Percentiles rank a stretch among this genome's conserved stretches.
Evolutionary conservation across 169 alveolate genomes (phyloP).

Genomic region (Eimeria maxima): DNA sequence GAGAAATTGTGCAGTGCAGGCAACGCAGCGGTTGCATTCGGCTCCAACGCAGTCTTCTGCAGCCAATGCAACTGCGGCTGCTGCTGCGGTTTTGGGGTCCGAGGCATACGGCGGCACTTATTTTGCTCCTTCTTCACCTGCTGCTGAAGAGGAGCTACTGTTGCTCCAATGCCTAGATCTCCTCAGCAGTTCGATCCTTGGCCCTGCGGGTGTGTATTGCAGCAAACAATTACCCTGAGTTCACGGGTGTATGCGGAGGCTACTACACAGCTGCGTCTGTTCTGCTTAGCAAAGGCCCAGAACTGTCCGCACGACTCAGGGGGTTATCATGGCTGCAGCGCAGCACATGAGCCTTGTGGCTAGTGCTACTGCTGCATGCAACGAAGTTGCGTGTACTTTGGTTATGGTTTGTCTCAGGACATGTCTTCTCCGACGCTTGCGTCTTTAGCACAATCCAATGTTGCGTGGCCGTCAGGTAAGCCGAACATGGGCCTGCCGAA

Average conservation of each 20-base stretch:
- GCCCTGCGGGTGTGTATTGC: conserved; percentile 58
- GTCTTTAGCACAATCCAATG: conserved; percentile 72
- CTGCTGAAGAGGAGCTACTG: conserved; percentile 68
- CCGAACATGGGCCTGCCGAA: not conserved
- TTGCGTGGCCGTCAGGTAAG: conserved; percentile 75
- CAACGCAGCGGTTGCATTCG: conserved; percentile 68
- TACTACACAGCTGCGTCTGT: not conserved
- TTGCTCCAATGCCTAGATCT: conserved; percentile 70
- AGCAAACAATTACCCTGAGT: not conserved
- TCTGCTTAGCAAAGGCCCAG: not conserved
- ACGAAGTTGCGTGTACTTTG: not conserved
- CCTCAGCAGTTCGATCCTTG: conserved; percentile 54
- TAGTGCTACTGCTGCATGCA: not conserved
- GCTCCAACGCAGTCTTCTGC: conserved; percentile 56
- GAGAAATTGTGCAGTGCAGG: conserved; percentile 72
- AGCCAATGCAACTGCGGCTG: conserved; percentile 69
- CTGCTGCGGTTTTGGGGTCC: conserved; percentile 58
- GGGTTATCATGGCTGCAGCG: not conserved
- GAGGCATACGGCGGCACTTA: conserved; percentile 65
- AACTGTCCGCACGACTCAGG: not conserved
- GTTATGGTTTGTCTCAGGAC: conserved; percentile 35
- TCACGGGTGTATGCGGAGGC: not conserved
- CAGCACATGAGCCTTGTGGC: not conserved
- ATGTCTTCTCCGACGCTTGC: conserved; percentile 70
- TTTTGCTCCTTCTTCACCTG: conserved; percentile 71